These are phyloP conservation scores for Mycena latifolia DNA, from an alignment of 768 basidiomycete species.

Conservation along the genomic window DNA sequence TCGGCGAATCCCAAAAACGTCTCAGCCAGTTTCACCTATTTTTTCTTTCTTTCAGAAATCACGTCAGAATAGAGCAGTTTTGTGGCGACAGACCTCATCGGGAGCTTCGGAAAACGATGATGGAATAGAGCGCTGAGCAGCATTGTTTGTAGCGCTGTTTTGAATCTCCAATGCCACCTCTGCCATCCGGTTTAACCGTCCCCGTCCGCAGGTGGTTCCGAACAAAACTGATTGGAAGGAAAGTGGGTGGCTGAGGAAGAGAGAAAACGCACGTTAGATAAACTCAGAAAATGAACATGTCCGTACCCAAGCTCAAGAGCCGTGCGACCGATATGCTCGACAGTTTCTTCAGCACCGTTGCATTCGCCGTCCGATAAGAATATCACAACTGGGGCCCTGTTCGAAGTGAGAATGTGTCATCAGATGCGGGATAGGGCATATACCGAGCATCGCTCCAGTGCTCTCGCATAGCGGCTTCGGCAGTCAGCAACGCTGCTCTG, in stretches of 20 bases:
- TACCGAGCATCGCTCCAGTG: conserved; percentile 67
- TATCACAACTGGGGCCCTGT: conserved; percentile 64
- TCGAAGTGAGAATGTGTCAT: too few species aligned
- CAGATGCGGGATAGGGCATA: too few species aligned
- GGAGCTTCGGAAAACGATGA: conserved; percentile 66
- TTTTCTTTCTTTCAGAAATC: not conserved
- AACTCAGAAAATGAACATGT: not conserved
- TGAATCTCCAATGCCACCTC: conserved; percentile 63
- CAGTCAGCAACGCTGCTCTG: conserved; percentile 50
- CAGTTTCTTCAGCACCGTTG: conserved; percentile 46
- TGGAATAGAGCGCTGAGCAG: conserved; percentile 39
- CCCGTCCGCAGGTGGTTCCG: conserved; percentile 46
- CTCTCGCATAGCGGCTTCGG: conserved; percentile 54
- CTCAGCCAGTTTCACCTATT: conserved; percentile 65
- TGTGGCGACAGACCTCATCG: conserved; percentile 56
- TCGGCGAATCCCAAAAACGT: conserved; percentile 71
- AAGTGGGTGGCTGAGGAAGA: conserved; percentile 57
- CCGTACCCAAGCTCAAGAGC: conserved; percentile 60
- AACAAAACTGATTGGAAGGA: conserved; percentile 74
- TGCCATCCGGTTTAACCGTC: conserved; percentile 60
- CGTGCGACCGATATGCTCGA: conserved; percentile 56
- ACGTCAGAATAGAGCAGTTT: not conserved
- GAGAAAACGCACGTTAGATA: too few species aligned
- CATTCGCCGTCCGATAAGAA: conserved; percentile 71
- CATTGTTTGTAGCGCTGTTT: conserved; percentile 53